Base-by-base conservation (phyloP, 2,329 filamentous ascomycete species). In the Biscogniauxia sp. region DNA sequence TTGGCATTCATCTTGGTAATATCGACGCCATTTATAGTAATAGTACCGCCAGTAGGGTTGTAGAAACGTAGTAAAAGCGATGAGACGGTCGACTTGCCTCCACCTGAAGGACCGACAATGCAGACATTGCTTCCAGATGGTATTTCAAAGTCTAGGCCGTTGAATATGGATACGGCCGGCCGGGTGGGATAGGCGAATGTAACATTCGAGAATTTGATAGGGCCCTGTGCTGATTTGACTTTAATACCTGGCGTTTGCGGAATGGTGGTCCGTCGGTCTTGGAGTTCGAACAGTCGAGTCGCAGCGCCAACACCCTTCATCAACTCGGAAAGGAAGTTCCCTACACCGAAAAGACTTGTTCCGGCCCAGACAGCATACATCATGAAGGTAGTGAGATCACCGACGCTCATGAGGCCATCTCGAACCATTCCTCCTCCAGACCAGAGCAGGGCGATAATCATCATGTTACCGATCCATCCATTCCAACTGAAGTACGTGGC, bases 281-380 rank as follows among this genome's bases (percentile, higher is more conserved):
- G 93, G 5, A 99, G 84, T 73, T 99, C 95, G 71, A 99, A 99
- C 1, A 99, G 82, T 62, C 95, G 90, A 71, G 90, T 96, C n/a
- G 95, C 95, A 51, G 95, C 95, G 70, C 96, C 95, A 3, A 97
- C 94, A 51, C 96, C 96, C 76, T 99, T 99, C 95, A 99, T 99
- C 63, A 99, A 83, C 74, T 99, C 95, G 0, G 93, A 97, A 77
- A 97, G 99, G 78, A 99, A 99, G 59, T 91, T 92, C 3, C 93
- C 97, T 1, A 99, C 81, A 3, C 95, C 95, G 68, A 98, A 97
- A 65, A 99, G 85, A 76, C 92, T 96, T 54, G 91, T 95, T 2
- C 87, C 87, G 6, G 87, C 86, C 75, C 88, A 98, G 3, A 92
- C 94, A 2, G 93, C 96, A 76, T 98, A 99, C 94, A 99, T 98